Base-by-base conservation (phyloP, 805 yeast genomes). In the Torulaspora maleeae region DNA sequence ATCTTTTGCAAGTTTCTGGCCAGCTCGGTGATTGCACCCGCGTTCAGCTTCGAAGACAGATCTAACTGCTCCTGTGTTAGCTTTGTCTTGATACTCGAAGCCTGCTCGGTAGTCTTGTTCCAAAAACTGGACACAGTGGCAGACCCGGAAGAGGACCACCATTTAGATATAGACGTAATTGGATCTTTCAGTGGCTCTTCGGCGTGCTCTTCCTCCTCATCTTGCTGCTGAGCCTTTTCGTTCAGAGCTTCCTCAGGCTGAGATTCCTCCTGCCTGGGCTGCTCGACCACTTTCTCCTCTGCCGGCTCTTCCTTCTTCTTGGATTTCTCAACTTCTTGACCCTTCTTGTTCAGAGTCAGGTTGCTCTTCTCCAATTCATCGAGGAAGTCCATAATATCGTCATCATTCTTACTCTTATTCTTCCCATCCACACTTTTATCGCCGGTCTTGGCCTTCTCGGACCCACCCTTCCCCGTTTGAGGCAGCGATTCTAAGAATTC, bases 401-500 rank as follows among this genome's bases (percentile, higher is more conserved):
- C 63, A 38, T 60, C 67, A n/a, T 61, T 63, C 41, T 59, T 54
- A 39, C 54, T 60, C 2, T 51, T 51, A 9, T 51, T 52, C 44
- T 78, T 82, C 38, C 76, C 20, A 25, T 12, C 25, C 3, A 8
- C 25, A 22, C 4, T 24, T n/a, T 22, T 19, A 15, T 35, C 39
- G 13, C 27, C 42, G 16, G 27, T 44, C 16, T 42, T 34, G 19
- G 43, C 27, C 22, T 51, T 55, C 34, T 44, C 52, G 22, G 51
- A 49, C 19, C 61, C 67, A 32, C 54, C 56, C 35, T 50, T 47
- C 24, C 73, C 67, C 74, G 72, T 48, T 40, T 82, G 88, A 3
- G 95, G 93, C 38, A 88, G 74, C 0, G 90, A 83, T 58, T 84
- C 88, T 54, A 86, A 73, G 59, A 86, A 86, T 51, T 85, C 91